phyloP scores from a whole-genome alignment of 768 basidiomycete species.

The Suillus placidus region DNA sequence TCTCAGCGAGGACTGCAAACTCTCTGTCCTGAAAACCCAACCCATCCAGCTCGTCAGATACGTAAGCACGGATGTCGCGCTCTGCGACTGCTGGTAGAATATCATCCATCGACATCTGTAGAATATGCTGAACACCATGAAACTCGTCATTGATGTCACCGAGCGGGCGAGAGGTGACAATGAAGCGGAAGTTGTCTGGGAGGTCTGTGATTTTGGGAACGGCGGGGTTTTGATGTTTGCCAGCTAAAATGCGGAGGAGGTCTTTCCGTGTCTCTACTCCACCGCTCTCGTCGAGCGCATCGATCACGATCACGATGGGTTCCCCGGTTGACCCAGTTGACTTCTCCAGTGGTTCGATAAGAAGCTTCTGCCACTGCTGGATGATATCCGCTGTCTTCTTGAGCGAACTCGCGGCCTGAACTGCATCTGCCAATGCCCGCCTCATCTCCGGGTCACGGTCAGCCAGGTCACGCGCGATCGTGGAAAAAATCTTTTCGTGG shows the following conservation, averaged over 20 bases:
- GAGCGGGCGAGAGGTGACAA: too few species aligned
- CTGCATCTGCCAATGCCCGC: background rate
- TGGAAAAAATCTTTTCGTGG: too few species aligned
- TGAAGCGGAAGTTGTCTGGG: too few species aligned
- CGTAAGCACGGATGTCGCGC: constrained; percentile 7
- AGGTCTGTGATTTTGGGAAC: too few species aligned
- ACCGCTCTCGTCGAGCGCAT: constrained; percentile 24
- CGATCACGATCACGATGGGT: constrained; percentile 29
- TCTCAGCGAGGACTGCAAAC: background rate
- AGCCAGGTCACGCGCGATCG: constrained; percentile 12
- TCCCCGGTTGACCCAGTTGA: constrained; percentile 12
- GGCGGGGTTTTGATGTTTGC: too few species aligned
- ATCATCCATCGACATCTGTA: background rate
- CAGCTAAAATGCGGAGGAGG: too few species aligned
- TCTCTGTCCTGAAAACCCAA: background rate
- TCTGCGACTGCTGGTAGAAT: constrained; percentile 1
- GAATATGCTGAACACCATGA: too few species aligned
- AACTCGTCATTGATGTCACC: too few species aligned
- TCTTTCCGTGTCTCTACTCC: too few species aligned
- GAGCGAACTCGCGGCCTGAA: background rate
- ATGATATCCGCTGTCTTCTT: background rate
- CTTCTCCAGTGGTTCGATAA: constrained; percentile 17
- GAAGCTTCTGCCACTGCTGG: constrained; percentile 20
- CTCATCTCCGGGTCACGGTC: constrained; percentile 13
- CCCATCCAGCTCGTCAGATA: background rate